Percentiles rank a stretch among this genome's conserved stretches.
Conservation (phyloP, 306 rosid species). For the Cicer pinnatifidum region DNA sequence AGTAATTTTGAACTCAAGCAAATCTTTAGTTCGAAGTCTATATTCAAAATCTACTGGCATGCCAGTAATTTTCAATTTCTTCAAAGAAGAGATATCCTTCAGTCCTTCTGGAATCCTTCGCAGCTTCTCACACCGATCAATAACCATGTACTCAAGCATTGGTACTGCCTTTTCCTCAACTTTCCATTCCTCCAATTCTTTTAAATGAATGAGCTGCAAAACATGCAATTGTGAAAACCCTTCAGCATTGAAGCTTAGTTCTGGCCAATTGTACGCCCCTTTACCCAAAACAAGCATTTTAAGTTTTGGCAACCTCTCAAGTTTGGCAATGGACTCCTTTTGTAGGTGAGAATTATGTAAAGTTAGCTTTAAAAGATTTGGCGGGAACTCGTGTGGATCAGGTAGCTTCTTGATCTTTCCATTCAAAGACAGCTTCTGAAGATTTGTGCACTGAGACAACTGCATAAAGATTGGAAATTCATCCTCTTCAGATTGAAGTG, state of each 20-base stretch:
- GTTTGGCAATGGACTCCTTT: conserved; percentile 56
- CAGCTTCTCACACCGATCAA: conserved; percentile 57
- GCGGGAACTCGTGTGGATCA: conserved; percentile 57
- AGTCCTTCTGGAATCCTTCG: conserved; percentile 55
- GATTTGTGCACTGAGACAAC: conserved; percentile 50
- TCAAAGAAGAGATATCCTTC: conserved; percentile 46
- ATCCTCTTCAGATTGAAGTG: conserved; percentile 54
- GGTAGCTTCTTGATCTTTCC: conserved; percentile 55
- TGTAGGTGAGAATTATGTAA: conserved; percentile 50
- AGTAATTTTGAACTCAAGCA: conserved; percentile 42
- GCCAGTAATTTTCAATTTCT: conserved; percentile 51
- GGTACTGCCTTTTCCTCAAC: conserved; percentile 47
- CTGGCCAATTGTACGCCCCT: conserved; percentile 49
- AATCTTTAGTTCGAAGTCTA: conserved; percentile 50
- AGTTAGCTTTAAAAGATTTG: conserved; percentile 50
- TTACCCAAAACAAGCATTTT: conserved; percentile 51
- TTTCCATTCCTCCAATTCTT: conserved; percentile 58
- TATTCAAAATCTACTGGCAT: conserved; percentile 61
- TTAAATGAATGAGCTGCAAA: conserved; percentile 49
- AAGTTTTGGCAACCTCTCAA: conserved; percentile 54
- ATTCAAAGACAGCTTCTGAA: conserved; percentile 52
- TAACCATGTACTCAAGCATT: conserved; percentile 49
- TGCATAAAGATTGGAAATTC: conserved; percentile 56
- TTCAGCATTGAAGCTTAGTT: conserved; percentile 48
- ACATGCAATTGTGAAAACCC: conserved; percentile 50